Evolutionary conservation across 352 stramenopile species (phyloP).

Genomic region (Blastocystis sp.): DNA sequence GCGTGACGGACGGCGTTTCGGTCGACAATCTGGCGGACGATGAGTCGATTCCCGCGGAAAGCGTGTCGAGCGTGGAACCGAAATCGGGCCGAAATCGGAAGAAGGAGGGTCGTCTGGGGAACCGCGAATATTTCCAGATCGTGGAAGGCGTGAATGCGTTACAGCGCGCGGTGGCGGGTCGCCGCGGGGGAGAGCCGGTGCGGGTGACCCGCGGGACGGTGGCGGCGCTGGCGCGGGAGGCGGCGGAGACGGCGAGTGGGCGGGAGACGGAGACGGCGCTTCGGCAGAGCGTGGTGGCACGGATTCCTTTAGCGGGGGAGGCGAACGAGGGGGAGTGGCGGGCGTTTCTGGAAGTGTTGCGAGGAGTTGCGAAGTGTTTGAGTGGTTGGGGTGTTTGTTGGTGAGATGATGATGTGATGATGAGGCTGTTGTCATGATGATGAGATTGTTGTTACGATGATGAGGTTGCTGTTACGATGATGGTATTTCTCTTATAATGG

Average conservation of each 20-base stretch:
- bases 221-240: neutral
- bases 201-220: neutral
- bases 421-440: too few relatives aligned
- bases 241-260: neutral
- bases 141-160: neutral
- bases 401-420: neutral
- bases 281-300: neutral
- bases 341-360: neutral
- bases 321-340: neutral
- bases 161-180: neutral
- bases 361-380: neutral
- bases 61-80: neutral
- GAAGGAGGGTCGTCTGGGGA: neutral
- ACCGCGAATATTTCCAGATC: conserved; percentile 44
- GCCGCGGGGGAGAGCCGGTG: neutral
- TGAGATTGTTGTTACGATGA: too few relatives aligned
- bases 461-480: too few relatives aligned
- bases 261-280: neutral
- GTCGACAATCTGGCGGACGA: conserved; percentile 19
- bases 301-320: neutral
- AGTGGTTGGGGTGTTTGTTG: neutral
- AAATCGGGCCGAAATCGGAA: neutral
- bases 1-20: conserved; percentile 30
- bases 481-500: too few relatives aligned
- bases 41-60: neutral